Evolutionary conservation across 23 red algal species (phyloP).

Genomic region (Chondrus crispus): DNA sequence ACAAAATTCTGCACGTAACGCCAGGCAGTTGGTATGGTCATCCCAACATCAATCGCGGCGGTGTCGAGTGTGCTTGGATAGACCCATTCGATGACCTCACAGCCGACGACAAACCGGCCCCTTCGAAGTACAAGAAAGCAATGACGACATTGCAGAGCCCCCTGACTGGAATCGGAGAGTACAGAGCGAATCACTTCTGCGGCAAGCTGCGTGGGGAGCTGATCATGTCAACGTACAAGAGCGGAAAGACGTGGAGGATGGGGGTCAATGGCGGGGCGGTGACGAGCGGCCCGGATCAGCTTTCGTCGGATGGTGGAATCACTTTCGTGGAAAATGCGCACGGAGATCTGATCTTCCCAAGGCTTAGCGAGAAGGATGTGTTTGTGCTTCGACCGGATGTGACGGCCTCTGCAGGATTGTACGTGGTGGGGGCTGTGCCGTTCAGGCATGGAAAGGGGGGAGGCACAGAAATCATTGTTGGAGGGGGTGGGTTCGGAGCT

Average conservation of each 20-base stretch:
- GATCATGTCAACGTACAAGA: slow-evolving; percentile 49
- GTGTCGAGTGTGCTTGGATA: slow-evolving; percentile 37
- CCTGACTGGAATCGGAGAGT: slow-evolving; percentile 56
- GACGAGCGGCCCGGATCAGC: slow-evolving; percentile 33
- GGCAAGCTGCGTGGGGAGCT: slow-evolving; percentile 41
- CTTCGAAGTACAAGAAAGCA: slow-evolving; percentile 2
- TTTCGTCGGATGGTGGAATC: slow-evolving; percentile 28
- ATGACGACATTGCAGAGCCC: slow-evolving; percentile 27
- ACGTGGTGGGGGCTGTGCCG: slow-evolving; percentile 26
- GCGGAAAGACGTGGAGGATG: slow-evolving; percentile 19
- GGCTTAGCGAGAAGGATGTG: slow-evolving; percentile 25
- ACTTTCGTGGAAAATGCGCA: slow-evolving; percentile 38
- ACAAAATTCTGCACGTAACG: slow-evolving; percentile 57
- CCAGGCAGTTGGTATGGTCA: slow-evolving; percentile 58
- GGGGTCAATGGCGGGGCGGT: slow-evolving; percentile 21
- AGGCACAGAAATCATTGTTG: slow-evolving; percentile 48
- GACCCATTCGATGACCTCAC: slow-evolving; percentile 32
- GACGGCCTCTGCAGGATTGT: neutral
- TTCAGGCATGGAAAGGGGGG: slow-evolving; percentile 46
- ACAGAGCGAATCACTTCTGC: slow-evolving; percentile 42
- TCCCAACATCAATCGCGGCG: slow-evolving; percentile 40
- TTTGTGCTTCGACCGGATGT: slow-evolving; percentile 46
- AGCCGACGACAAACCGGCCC: neutral
- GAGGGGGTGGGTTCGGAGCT: slow-evolving; percentile 20
- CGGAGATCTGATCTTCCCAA: slow-evolving; percentile 61